Conservation (phyloP, 441 rosid genomes). For the Eruca vesicaria region DNA sequence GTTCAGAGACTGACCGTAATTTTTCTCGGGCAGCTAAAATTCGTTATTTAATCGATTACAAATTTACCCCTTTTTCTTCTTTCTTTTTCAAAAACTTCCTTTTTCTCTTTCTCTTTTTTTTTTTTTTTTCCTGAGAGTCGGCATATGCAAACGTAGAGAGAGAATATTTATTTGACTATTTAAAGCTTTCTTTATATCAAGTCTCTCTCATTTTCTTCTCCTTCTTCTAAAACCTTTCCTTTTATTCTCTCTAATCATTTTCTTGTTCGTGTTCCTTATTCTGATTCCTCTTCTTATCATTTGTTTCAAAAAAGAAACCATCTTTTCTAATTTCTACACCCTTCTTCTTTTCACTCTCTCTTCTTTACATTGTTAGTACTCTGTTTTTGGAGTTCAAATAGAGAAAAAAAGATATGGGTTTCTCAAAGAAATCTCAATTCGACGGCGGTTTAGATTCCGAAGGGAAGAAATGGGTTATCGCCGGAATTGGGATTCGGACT, state of each 20-base stretch:
- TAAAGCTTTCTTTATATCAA: constrained; percentile 24
- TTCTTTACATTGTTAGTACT: constrained; percentile 2
- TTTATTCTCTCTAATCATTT: constrained; percentile 11
- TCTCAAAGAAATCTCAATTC: constrained; percentile 61
- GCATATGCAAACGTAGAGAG: constrained; percentile 2
- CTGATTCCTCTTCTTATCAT: constrained; percentile 4
- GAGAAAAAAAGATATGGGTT: constrained; percentile 48
- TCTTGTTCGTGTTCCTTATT: constrained; percentile 8
- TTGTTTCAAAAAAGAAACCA: neutral
- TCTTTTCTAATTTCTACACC: neutral
- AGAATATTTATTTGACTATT: constrained; percentile 23
- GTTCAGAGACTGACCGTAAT: constrained; percentile 55
- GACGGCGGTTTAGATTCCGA: constrained; percentile 61
- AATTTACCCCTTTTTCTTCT: neutral
- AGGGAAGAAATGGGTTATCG: constrained; percentile 73
- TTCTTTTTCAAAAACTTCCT: constrained; percentile 7
- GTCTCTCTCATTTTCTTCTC: neutral
- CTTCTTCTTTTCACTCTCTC: constrained; percentile 17
- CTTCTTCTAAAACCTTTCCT: constrained; percentile 1
- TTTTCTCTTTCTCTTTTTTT: neutral
- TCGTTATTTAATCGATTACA: neutral
- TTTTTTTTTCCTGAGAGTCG: neutral
- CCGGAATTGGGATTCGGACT: constrained; percentile 55
- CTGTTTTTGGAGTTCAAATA: neutral
- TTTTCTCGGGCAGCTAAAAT: constrained; percentile 56